A percentile compares a stretch with the other conserved stretches of the same genome.
Conservation (phyloP, 2,329 filamentous ascomycete genomes). For the Samsoniella hepiali region DNA sequence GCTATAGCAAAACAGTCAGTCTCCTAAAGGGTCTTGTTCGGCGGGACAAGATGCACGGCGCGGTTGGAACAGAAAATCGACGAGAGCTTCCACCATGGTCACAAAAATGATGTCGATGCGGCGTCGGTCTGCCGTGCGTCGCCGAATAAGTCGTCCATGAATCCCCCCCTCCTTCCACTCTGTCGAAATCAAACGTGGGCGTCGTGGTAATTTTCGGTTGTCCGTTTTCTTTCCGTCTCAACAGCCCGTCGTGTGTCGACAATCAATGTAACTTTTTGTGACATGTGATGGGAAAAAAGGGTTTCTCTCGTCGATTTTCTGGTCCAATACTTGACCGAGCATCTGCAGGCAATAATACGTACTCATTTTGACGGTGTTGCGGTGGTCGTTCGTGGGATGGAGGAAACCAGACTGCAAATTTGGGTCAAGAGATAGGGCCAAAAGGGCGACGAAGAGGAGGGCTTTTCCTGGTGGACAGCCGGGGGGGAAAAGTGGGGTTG, state of each 20-base stretch:
- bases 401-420: constrained; percentile 21
- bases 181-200: neutral
- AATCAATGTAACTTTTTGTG: neutral
- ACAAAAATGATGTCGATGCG: neutral
- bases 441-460: constrained; percentile 17
- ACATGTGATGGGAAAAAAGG: neutral
- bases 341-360: constrained; percentile 33
- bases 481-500: constrained; percentile 2
- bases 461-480: constrained; percentile 36
- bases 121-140: neutral
- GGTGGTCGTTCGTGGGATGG: constrained; percentile 38
- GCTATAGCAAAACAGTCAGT: constrained; percentile 37
- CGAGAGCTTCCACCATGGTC: neutral
- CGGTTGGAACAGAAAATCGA: neutral
- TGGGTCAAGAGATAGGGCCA: constrained; percentile 15
- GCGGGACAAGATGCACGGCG: neutral
- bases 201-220: neutral
- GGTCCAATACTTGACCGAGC: neutral
- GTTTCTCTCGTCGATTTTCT: constrained; percentile 4
- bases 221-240: neutral
- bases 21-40: neutral
- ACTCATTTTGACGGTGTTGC: constrained; percentile 56
- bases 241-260: neutral
- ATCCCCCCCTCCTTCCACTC: neutral
- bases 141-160: neutral